Base-by-base conservation (phyloP, 1,139 yeast species). In the Geotrichum fermentans region DNA sequence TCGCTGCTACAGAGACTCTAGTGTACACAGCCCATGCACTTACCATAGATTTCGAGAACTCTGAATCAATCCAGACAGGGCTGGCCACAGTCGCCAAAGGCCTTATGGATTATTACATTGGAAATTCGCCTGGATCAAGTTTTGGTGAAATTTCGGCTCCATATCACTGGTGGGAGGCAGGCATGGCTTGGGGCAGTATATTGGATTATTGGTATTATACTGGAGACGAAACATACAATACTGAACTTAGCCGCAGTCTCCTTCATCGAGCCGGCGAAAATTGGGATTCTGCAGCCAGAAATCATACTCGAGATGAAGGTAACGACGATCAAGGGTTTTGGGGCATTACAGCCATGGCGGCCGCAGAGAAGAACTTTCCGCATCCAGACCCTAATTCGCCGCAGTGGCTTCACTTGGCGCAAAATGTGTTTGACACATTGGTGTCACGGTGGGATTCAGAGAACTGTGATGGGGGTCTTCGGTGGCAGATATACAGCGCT, bases 401-500 rank as follows among this genome's bases (percentile, higher is more conserved):
- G 47, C 39, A 76, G 55, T 90, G 97, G 97, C 70, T 83, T 36
- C 73, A 78, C 20, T 68, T 84, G 57, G 79, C 90, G 0, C 87
- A 83, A 64, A 92, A 89, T 7, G 83, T 87, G 17, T 90, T 85
- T 72, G 88, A 89, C 65, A 83, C 95, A 29, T 89, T 90, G 96
- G 78, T 87, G 37, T 68, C 77, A 34, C 77, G 97, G 67, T 90
- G 97, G 97, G 97, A 90, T 63, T 59, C 66, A 8, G 72, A 63
- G 2, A 61, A 75, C 49, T 90, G 97, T 68, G 77, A 75, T 47
- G 97, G 97, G 52, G 97, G 97, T 1, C 73, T 90, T 54, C 78
- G 97, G 70, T 90, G 97, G 97, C 97, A 90, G 70, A 90, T 90
- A 64, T 90, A 86, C 72, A 78, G 84, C 53, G 90, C 96, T 95